Conservation (phyloP, 1,284 basidiomycete genomes). For the Sporisorium sorghi region DNA sequence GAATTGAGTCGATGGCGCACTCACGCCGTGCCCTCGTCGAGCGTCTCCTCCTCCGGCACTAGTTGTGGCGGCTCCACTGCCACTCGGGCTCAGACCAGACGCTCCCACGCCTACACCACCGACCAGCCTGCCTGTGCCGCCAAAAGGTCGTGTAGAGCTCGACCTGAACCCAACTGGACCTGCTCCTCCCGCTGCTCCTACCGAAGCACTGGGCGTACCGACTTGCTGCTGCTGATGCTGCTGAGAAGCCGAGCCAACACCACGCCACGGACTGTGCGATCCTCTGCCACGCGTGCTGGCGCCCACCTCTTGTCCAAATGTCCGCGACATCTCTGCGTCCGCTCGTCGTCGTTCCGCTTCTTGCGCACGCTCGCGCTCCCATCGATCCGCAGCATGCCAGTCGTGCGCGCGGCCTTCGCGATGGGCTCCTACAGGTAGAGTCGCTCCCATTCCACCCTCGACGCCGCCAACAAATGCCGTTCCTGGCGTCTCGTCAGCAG, state of each 20-base stretch:
- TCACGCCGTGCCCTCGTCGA: conserved; percentile 33
- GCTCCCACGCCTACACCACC: conserved; percentile 15
- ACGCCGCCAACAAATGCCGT: conserved; percentile 22
- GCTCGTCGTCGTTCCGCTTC: conserved; percentile 46
- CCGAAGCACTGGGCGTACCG: background rate
- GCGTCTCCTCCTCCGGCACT: conserved; percentile 4
- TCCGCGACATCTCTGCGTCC: conserved; percentile 55
- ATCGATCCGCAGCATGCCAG: conserved; percentile 34
- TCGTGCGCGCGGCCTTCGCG: conserved; percentile 31
- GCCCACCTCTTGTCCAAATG: conserved; percentile 52
- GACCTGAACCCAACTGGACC: conserved; percentile 23
- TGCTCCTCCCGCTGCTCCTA: background rate
- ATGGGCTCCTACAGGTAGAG: conserved; percentile 33
- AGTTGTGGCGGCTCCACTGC: background rate
- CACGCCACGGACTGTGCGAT: conserved; percentile 46
- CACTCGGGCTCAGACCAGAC: conserved; percentile 8
- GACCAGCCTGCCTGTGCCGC: conserved; percentile 16
- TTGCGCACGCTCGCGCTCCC: conserved; percentile 39
- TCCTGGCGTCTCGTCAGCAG: background rate
- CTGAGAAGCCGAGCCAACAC: conserved; percentile 1
- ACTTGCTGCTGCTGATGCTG: conserved; percentile 5
- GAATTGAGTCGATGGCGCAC: conserved; percentile 37
- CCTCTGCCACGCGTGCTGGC: conserved; percentile 46
- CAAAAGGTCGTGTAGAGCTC: conserved; percentile 25
- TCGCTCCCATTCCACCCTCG: conserved; percentile 41